Evolutionary conservation across 73 alveolate species (phyloP).

Genomic region (Tetrahymena malaccensis): DNA sequence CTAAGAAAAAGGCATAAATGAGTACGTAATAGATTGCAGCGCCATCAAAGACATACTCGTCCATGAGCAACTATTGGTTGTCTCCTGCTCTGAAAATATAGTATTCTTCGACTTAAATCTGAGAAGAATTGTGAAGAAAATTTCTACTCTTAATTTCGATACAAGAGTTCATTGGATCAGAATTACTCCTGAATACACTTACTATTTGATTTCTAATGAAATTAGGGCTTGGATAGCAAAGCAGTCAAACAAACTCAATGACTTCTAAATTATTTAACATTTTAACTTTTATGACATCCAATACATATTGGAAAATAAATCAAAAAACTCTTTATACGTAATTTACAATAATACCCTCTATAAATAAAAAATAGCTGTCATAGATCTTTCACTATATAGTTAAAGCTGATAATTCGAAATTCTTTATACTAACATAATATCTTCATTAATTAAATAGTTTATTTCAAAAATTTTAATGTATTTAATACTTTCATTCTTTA

Average conservation of each 20-base stretch:
- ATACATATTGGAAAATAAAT: neutral
- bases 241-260: neutral
- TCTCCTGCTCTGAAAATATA: neutral
- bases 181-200: neutral
- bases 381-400: neutral
- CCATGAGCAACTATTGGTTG: neutral
- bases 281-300: neutral
- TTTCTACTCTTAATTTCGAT: neutral
- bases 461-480: too few species aligned
- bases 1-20: neutral
- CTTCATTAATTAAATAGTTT: neutral
- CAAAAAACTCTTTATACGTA: neutral
- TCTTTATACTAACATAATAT: neutral
- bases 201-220: neutral
- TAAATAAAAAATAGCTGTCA: neutral
- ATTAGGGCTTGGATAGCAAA: neutral
- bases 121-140: neutral
- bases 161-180: neutral
- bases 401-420: neutral
- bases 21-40: neutral
- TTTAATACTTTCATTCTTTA: too few species aligned
- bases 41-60: neutral
- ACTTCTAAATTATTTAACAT: neutral
- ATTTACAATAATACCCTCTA: neutral
- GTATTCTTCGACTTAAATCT: neutral